Base-by-base conservation (phyloP, 2,329 filamentous ascomycete genomes). In the Huntiella abstrusa region DNA sequence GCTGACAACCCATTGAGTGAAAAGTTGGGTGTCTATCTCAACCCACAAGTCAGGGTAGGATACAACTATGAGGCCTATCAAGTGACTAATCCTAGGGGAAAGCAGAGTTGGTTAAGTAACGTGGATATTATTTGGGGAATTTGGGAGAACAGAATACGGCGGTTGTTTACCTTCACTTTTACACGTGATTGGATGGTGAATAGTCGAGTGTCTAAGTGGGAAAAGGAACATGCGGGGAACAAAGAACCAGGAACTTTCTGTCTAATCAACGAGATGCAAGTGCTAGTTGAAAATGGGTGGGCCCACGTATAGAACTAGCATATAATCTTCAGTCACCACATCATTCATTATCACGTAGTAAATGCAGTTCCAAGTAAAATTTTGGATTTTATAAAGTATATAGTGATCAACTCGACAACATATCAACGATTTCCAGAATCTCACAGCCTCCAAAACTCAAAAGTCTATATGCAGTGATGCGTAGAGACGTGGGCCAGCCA, bases 11-110 rank as follows among this genome's bases (percentile, higher is more conserved):
- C 71, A 1, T 60, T 76, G 4, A 68, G 67, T 4, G 55, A 55
- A 47, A 58, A 59, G 4, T 53, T 60, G 46, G 75, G 80, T 43
- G 73, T 83, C 4, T 84, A 67, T 57, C 56, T 84, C 35, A 85
- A 85, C 56, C 77, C 80, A 1, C 68, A 69, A 10, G 79, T 84
- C 8, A 66, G 77, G 6, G 80, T 84, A 4, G 77, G 69, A 2
- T 84, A 83, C 55, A 73, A 65, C 51, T 57, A 59, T 2, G 49
- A 58, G 0, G 72, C 73, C 1, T 79, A 77, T 55, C 57, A 63
- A 8, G 58, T 60, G 12, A 67, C 72, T 3, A 66, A 71, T 41
- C 59, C 62, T 0, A 44, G 45, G 16, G 51, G 51, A 4, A 54
- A 56, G 33, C 47, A 53, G 11, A 52, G 59, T 13, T 74, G 73